Evolutionary conservation across 2,329 filamentous ascomycete genomes (phyloP).

Genomic region (Zymoseptoria crescenta): DNA sequence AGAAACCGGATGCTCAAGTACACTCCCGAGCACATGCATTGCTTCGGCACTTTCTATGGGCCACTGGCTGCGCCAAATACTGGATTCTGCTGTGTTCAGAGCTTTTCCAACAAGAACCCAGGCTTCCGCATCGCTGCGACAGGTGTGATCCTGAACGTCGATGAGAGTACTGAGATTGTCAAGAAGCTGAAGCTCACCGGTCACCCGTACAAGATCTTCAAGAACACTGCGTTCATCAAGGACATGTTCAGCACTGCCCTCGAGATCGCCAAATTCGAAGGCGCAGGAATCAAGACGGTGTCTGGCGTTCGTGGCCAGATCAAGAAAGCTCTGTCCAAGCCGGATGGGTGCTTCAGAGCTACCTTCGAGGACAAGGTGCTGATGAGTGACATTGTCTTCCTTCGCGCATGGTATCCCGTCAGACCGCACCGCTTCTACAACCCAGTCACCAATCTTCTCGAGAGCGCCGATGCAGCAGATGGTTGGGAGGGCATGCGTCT

Average conservation of each 20-base stretch:
- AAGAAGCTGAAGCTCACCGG: constrained; percentile 98
- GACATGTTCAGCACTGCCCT: constrained; percentile 94
- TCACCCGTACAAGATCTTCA: constrained; percentile 93
- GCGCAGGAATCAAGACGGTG: constrained; percentile 89
- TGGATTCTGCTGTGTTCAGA: constrained; percentile 89
- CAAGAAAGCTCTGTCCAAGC: constrained; percentile 87
- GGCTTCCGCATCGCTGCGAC: constrained; percentile 93
- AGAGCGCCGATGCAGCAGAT: constrained; percentile 37
- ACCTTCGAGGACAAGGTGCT: constrained; percentile 99
- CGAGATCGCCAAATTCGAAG: constrained; percentile 97
- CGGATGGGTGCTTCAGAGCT: constrained; percentile 90
- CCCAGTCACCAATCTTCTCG: constrained; percentile 84
- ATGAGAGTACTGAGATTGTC: constrained; percentile 93
- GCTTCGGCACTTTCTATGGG: constrained; percentile 91
- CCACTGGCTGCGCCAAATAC: constrained; percentile 93
- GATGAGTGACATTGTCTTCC: constrained; percentile 91
- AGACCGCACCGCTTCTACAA: constrained; percentile 96
- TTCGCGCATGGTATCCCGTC: constrained; percentile 94
- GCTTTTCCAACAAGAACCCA: constrained; percentile 72
- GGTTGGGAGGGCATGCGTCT: constrained; percentile 87
- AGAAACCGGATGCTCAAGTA: constrained; percentile 98
- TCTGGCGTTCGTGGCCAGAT: constrained; percentile 94
- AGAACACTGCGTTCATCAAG: constrained; percentile 97
- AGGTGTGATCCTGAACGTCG: constrained; percentile 85
- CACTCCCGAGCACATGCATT: constrained; percentile 98